Percentiles rank a stretch among this genome's conserved stretches.
These are phyloP conservation scores for Saccharomyces uvarum DNA, from an alignment of 1,139 yeast species.

Conservation along the genomic window DNA sequence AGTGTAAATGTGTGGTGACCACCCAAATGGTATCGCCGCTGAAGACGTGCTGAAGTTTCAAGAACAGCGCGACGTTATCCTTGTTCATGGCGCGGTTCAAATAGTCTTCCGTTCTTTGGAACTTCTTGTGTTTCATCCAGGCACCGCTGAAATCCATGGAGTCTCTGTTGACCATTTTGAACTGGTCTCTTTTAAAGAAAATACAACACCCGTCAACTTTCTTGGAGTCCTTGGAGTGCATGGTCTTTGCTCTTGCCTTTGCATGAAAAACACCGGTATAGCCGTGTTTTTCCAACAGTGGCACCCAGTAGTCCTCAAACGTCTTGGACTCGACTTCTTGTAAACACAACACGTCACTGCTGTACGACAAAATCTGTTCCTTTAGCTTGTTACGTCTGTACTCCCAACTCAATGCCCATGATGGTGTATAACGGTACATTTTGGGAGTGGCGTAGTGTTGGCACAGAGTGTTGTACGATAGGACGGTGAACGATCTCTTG, in stretches of 20 bases:
- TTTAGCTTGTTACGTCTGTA: constrained; percentile 71
- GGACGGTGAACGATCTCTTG: constrained; percentile 54
- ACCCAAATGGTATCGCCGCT: constrained; percentile 68
- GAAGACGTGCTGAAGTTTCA: constrained; percentile 65
- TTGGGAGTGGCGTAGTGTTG: constrained; percentile 92
- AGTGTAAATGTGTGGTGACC: constrained; percentile 90
- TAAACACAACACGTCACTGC: constrained; percentile 76
- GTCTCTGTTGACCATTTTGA: constrained; percentile 63
- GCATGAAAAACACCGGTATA: constrained; percentile 77
- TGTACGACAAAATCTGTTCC: constrained; percentile 57
- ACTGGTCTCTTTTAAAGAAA: constrained; percentile 64
- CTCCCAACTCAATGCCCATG: constrained; percentile 97
- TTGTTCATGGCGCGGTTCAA: constrained; percentile 94
- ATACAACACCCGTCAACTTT: constrained; percentile 97
- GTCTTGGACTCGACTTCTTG: constrained; percentile 93
- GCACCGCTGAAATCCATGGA: constrained; percentile 80
- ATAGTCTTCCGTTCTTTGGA: constrained; percentile 87
- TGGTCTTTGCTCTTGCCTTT: constrained; percentile 87
- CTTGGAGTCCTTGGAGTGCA: constrained; percentile 74
- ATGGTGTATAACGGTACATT: constrained; percentile 89
- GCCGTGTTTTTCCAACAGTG: constrained; percentile 62
- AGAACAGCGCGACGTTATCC: constrained; percentile 81
- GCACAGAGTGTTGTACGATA: constrained; percentile 87
- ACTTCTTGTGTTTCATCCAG: constrained; percentile 81
- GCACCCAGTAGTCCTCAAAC: constrained; percentile 80